A percentile compares a stretch with the other conserved stretches of the same genome.
Conservation (phyloP, 768 basidiomycete species). For the Antrodiella citrinella region DNA sequence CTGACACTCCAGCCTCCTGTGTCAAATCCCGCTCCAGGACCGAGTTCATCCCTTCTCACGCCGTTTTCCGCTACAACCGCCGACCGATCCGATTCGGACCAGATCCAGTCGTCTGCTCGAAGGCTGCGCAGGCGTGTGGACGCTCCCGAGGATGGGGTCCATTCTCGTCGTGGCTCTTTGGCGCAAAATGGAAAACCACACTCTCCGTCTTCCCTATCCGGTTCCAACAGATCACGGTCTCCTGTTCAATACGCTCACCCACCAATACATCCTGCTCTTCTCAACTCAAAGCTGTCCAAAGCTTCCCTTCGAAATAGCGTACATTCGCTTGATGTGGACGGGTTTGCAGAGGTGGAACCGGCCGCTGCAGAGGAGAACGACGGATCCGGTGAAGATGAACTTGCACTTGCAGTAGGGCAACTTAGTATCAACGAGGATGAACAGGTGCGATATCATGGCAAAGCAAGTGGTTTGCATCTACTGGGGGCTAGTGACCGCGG, state of each 20-base stretch:
- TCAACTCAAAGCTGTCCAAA: conserved; percentile 1
- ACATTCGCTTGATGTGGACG: conserved; percentile 9
- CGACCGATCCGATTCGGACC: conserved; percentile 9
- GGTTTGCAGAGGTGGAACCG: conserved; percentile 15
- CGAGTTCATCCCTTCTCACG: background rate
- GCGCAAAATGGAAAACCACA: conserved; percentile 15
- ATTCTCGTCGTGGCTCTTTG: background rate
- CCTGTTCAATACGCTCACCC: conserved; percentile 8
- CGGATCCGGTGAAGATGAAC: conserved; percentile 30
- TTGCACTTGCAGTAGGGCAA: conserved; percentile 74
- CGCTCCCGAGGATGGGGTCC: conserved; percentile 2
- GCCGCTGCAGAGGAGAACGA: conserved; percentile 24
- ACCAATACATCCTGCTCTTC: conserved; percentile 11
- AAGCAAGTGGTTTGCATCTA: conserved; percentile 74
- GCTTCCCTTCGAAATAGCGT: background rate
- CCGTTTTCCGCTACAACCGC: background rate
- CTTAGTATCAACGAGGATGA: conserved; percentile 82
- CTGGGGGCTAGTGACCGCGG: conserved; percentile 51
- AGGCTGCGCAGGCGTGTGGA: conserved; percentile 46
- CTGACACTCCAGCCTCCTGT: conserved; percentile 1
- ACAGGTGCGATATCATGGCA: conserved; percentile 82
- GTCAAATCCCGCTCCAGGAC: background rate
- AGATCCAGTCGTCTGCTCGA: conserved; percentile 24
- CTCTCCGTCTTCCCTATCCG: conserved; percentile 15
- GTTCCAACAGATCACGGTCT: conserved; percentile 14